These are phyloP conservation scores for Blastocrithidia nonstop DNA, from an alignment of 208 protist species.

Conservation along the genomic window DNA sequence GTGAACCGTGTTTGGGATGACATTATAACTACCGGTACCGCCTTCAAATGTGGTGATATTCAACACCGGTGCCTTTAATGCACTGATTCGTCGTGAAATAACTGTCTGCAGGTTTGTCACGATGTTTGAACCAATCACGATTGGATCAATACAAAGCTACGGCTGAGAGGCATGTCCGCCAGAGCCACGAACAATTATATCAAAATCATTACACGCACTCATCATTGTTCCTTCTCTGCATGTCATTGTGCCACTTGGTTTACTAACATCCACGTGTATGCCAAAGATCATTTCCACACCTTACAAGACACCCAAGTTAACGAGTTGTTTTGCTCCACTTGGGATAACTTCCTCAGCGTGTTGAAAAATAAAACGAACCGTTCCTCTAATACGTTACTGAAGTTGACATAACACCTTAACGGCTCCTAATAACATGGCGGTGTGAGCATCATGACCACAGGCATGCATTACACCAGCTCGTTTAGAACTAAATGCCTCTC, in stretches of 20 bases:
- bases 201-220: conserved; percentile 45
- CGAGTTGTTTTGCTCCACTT: conserved; percentile 42
- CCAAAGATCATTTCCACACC: conserved; percentile 58
- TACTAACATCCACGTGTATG: conserved; percentile 16
- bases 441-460: conserved; percentile 56
- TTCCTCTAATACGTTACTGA: conserved; percentile 30
- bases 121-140: conserved; percentile 36
- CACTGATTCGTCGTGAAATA: conserved; percentile 46
- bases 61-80: conserved; percentile 37
- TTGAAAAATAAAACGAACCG: conserved; percentile 71
- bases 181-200: conserved; percentile 41
- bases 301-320: conserved; percentile 26
- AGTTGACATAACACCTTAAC: conserved; percentile 39
- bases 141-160: conserved; percentile 48
- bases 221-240: conserved; percentile 19
- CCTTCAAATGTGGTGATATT: conserved; percentile 43
- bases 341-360: conserved; percentile 53
- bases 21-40: conserved; percentile 51
- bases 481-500: conserved; percentile 41
- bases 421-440: conserved; percentile 51
- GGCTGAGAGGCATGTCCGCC: conserved; percentile 57
- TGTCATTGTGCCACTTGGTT: conserved; percentile 9
- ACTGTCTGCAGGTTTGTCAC: conserved; percentile 37
- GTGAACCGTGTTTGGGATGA: conserved; percentile 49
- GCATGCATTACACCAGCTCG: conserved; percentile 49